A percentile compares a stretch with the other conserved stretches of the same genome.
These are phyloP conservation scores for Protomyces lactucae-debilis DNA, from an alignment of 1,139 yeast genomes.

Conservation along the genomic window DNA sequence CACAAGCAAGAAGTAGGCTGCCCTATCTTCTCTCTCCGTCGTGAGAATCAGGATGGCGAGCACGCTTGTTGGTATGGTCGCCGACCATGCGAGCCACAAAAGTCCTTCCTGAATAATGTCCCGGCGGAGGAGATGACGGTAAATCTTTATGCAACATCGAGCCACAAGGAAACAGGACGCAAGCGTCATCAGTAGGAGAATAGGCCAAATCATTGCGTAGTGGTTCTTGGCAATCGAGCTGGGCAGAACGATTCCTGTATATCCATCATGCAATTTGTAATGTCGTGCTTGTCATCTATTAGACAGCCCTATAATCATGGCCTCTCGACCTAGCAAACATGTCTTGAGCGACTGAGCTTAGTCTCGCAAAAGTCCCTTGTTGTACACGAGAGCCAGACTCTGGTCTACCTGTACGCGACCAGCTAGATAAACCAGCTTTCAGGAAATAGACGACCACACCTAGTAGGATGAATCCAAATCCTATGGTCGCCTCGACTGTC, in stretches of 20 bases:
- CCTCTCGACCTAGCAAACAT: not conserved
- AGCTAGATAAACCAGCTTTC: not conserved
- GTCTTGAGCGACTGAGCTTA: no score
- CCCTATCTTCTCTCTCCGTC: not conserved
- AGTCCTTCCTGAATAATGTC: not conserved
- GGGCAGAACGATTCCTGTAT: not conserved
- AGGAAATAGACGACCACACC: slow-evolving; percentile 5
- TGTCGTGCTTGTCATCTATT: not conserved
- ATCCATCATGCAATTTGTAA: not conserved
- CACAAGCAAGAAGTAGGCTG: not conserved
- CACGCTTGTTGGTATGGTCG: not conserved
- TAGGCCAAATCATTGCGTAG: not conserved
- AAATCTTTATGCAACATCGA: not conserved
- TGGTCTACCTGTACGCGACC: not conserved
- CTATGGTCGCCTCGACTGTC: slow-evolving; percentile 17
- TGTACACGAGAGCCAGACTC: not conserved
- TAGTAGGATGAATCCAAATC: slow-evolving; percentile 5
- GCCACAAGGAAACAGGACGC: not conserved
- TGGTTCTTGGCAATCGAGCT: not conserved
- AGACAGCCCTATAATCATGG: not conserved
- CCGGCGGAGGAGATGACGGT: not conserved
- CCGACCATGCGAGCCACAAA: not conserved
- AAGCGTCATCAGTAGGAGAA: not conserved
- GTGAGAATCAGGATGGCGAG: not conserved
- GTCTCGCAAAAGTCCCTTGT: not conserved